phyloP scores from a whole-genome alignment of 176 grass and related monocot genomes.

The Tillandsia fasciculata region DNA sequence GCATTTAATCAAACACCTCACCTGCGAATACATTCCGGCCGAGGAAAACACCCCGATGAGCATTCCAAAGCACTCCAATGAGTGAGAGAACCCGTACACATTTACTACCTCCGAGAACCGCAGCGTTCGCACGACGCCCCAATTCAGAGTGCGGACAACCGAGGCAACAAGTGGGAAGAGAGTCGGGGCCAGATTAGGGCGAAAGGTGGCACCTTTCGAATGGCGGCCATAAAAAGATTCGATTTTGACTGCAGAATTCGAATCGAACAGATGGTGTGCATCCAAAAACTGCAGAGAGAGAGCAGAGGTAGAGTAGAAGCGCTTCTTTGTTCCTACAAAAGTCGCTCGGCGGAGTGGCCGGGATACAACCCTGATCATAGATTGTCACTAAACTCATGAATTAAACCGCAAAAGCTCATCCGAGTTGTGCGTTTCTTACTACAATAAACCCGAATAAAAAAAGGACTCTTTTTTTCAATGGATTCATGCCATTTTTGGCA shows the following conservation, averaged over 20 bases:
- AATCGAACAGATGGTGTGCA: conserved; percentile 2
- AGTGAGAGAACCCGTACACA: conserved; percentile 17
- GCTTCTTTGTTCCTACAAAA: not conserved
- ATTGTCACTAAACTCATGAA: not conserved
- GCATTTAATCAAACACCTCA: conserved; percentile 16
- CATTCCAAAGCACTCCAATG: conserved; percentile 20
- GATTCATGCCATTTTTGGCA: no score
- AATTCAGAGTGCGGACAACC: conserved; percentile 14
- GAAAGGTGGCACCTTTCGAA: no score
- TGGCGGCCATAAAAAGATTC: not conserved
- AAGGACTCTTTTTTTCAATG: no score
- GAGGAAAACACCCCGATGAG: conserved; percentile 22
- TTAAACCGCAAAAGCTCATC: no score
- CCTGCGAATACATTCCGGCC: conserved; percentile 12
- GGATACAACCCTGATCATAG: conserved; percentile 3
- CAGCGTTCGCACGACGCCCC: not conserved
- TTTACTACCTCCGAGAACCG: conserved; percentile 3
- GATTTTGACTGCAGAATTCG: not conserved
- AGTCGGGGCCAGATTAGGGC: not conserved
- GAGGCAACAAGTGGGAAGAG: conserved; percentile 14
- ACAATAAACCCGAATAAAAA: no score
- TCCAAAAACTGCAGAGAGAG: conserved; percentile 1
- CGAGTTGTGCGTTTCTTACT: no score
- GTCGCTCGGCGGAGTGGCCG: not conserved
- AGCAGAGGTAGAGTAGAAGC: not conserved